Conservation (phyloP, 306 rosid genomes). For the Corylus americana region DNA sequence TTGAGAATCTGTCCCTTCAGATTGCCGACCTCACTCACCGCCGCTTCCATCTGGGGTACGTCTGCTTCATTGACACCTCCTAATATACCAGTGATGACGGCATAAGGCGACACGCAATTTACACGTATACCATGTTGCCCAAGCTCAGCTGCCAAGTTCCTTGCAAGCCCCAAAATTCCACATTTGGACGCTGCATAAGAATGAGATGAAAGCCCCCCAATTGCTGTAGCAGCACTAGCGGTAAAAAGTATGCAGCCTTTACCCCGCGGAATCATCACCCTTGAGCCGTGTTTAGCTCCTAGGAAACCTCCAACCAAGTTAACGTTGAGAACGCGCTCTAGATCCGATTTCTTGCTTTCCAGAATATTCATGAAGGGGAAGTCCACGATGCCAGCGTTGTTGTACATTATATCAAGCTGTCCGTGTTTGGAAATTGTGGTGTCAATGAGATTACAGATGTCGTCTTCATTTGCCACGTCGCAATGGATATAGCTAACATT, state of each 20-base stretch:
- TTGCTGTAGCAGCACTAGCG: slow-evolving; percentile 15
- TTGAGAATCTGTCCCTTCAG: slow-evolving; percentile 18
- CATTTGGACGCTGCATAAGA: slow-evolving; percentile 34
- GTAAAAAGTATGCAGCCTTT: slow-evolving; percentile 39
- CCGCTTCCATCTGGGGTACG: neutral
- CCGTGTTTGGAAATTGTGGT: slow-evolving; percentile 7
- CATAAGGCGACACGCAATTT: slow-evolving; percentile 33
- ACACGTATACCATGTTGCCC: slow-evolving; percentile 35
- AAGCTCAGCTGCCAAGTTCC: slow-evolving; percentile 28
- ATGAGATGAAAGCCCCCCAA: slow-evolving; percentile 33
- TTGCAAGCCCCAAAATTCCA: slow-evolving; percentile 23
- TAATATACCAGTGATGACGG: neutral
- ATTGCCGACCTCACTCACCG: neutral
- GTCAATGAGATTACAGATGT: neutral
- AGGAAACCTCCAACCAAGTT: neutral
- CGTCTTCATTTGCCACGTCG: slow-evolving; percentile 21
- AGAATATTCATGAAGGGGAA: neutral
- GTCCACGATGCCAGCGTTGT: slow-evolving; percentile 20
- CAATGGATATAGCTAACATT: slow-evolving; percentile 16
- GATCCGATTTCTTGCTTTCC: neutral
- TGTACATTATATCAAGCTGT: slow-evolving; percentile 26
- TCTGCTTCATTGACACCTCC: neutral
- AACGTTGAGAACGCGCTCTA: neutral
- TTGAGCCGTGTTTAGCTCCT: slow-evolving; percentile 25
- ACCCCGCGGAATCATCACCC: slow-evolving; percentile 34